A percentile compares a stretch with the other conserved stretches of the same genome.
Evolutionary conservation across 2,329 filamentous ascomycete species (phyloP).

Genomic region (Ophiostoma sp.): DNA sequence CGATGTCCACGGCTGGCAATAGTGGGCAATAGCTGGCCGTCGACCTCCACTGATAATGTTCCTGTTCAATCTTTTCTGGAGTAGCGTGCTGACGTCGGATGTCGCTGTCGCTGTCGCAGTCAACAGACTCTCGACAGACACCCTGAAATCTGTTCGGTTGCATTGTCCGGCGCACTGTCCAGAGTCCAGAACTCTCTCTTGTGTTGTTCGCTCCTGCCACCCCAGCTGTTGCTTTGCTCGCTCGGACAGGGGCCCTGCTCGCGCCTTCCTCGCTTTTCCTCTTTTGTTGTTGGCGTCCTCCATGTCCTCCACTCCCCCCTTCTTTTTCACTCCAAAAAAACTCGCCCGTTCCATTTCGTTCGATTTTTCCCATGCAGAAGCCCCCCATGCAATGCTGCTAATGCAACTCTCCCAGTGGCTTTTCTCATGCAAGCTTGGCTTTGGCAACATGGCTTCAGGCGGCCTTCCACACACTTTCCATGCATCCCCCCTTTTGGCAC

Average conservation of each 20-base stretch:
- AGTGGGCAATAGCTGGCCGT: neutral
- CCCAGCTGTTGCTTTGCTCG: neutral
- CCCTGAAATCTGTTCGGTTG: neutral
- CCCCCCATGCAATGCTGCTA: neutral
- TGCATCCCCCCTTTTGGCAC: slow-evolving; percentile 10
- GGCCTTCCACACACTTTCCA: slow-evolving; percentile 3
- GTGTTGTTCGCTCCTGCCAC: neutral
- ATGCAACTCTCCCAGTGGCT: no score
- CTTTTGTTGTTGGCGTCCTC: neutral
- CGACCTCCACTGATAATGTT: slow-evolving; percentile 1
- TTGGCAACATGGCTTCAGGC: neutral
- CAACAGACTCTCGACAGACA: neutral
- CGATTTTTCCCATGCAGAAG: slow-evolving; percentile 2
- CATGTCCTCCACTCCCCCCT: neutral
- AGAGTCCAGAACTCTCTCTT: neutral
- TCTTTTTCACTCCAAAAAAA: neutral
- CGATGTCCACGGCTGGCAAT: neutral
- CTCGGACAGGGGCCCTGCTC: neutral
- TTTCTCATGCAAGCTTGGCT: neutral
- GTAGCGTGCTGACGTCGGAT: neutral
- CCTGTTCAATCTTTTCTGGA: neutral
- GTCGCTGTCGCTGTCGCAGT: neutral
- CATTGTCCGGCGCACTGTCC: slow-evolving; percentile 13
- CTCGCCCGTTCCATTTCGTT: neutral
- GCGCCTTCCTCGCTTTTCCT: neutral